phyloP scores from a whole-genome alignment of 495 filamentous ascomycete species.

The Halenospora varia region DNA sequence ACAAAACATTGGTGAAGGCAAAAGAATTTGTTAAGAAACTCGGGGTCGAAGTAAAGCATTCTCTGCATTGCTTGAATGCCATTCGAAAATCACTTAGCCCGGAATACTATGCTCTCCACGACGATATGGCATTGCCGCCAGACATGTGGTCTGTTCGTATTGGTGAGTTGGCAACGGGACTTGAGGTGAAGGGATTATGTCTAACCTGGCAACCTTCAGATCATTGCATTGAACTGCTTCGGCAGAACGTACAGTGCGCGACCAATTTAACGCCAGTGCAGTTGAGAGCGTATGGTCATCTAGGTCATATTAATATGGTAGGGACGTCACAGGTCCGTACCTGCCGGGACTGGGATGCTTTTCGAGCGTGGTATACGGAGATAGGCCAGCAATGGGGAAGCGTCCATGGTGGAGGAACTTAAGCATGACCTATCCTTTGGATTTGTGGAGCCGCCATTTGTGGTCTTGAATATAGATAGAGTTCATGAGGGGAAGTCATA shows the following conservation, averaged over 20 bases:
- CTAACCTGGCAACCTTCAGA: too few relatives aligned
- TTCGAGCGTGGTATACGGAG: conserved; percentile 16
- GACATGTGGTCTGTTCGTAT: conserved; percentile 2
- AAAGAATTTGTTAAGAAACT: too few relatives aligned
- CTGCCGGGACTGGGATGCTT: conserved; percentile 12
- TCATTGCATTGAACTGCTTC: conserved; percentile 20
- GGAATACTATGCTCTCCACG: conserved; percentile 16
- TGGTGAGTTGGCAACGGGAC: not conserved
- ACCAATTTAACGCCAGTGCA: conserved; percentile 11
- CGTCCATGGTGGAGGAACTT: conserved; percentile 1
- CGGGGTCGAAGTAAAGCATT: conserved; percentile 23
- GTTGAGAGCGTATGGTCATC: conserved; percentile 7
- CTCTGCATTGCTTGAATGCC: conserved; percentile 22
- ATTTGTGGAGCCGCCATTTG: too few relatives aligned
- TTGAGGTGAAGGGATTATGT: too few relatives aligned
- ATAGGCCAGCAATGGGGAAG: conserved; percentile 6
- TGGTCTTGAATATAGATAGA: too few relatives aligned
- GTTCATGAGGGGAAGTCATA: too few relatives aligned
- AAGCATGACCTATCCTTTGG: conserved; percentile 9
- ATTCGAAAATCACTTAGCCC: conserved; percentile 13
- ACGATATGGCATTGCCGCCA: not conserved
- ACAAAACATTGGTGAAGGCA: too few relatives aligned
- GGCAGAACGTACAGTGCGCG: conserved; percentile 16
- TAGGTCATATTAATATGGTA: not conserved
- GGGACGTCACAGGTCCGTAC: conserved; percentile 14